A percentile compares a stretch with the other conserved stretches of the same genome.
Conservation (phyloP, 2,329 filamentous ascomycete genomes). For the Phoma sp. region DNA sequence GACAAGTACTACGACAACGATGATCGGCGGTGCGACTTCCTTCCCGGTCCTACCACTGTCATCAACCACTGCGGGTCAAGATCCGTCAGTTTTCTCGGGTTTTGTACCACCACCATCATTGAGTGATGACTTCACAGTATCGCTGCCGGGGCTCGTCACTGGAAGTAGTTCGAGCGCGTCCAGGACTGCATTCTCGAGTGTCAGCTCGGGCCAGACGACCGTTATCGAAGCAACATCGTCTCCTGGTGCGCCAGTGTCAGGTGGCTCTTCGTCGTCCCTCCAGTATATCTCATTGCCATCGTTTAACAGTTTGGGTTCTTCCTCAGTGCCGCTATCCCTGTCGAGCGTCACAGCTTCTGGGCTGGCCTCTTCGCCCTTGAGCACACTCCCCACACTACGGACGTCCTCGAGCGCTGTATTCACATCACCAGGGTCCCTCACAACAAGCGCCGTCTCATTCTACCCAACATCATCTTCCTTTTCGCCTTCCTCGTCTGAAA, state of each 20-base stretch:
- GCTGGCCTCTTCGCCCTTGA: neutral
- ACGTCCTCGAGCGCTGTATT: neutral
- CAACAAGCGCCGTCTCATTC: neutral
- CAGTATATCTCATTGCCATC: neutral
- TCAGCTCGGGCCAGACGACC: neutral
- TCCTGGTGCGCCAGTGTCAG: neutral
- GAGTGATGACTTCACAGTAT: constrained; percentile 13
- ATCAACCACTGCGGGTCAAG: neutral
- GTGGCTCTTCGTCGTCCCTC: neutral
- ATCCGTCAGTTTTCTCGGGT: neutral
- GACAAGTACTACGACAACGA: neutral
- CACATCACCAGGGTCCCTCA: neutral
- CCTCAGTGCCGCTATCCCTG: neutral
- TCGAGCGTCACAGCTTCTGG: neutral
- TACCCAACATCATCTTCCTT: neutral
- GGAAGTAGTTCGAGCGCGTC: neutral
- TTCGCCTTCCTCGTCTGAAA: neutral
- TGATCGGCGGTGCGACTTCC: neutral
- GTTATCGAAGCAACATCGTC: neutral
- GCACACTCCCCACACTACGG: neutral
- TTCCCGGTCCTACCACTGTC: neutral
- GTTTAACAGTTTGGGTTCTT: neutral
- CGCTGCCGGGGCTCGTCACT: constrained; percentile 1
- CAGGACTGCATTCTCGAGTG: neutral
- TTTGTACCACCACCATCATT: neutral